Conservation (phyloP, 2,329 filamentous ascomycete species). For the Ampelomyces quisqualis region DNA sequence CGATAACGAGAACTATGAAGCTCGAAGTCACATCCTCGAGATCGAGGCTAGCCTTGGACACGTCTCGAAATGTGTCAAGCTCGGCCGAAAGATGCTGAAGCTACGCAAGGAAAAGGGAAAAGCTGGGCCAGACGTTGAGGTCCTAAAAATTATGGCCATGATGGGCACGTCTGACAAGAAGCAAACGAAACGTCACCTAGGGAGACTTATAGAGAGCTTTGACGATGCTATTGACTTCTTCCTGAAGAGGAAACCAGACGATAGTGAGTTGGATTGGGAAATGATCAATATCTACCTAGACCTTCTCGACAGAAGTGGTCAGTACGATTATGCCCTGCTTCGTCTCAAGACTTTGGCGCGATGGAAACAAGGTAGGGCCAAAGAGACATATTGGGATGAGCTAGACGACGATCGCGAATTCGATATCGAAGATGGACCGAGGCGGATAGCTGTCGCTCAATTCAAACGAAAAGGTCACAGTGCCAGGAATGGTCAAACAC, state of each 20-base stretch:
- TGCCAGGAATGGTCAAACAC: conserved; percentile 66
- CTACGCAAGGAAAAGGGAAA: conserved; percentile 48
- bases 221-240: conserved; percentile 53
- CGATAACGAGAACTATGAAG: conserved; percentile 54
- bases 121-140: conserved; percentile 48
- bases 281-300: conserved; percentile 85
- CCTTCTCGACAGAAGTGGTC: conserved; percentile 66
- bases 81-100: conserved; percentile 57
- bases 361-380: conserved; percentile 76
- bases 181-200: conserved; percentile 48
- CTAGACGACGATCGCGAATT: conserved; percentile 83
- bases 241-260: conserved; percentile 47
- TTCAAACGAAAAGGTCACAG: conserved; percentile 60
- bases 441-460: conserved; percentile 62
- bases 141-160: conserved; percentile 59
- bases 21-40: conserved; percentile 57
- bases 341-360: conserved; percentile 72
- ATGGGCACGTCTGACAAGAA: conserved; percentile 56
- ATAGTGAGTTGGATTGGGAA: conserved; percentile 65
- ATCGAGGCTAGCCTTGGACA: conserved; percentile 53
- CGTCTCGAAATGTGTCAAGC: conserved; percentile 34
- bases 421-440: conserved; percentile 69
- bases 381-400: conserved; percentile 76
- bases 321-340: conserved; percentile 65
- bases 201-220: conserved; percentile 54